Evolutionary conservation across 2,329 filamentous ascomycete genomes (phyloP), one percentile per base, ranked within the genome.

Genomic region (Nigrospora oryzae): DNA sequence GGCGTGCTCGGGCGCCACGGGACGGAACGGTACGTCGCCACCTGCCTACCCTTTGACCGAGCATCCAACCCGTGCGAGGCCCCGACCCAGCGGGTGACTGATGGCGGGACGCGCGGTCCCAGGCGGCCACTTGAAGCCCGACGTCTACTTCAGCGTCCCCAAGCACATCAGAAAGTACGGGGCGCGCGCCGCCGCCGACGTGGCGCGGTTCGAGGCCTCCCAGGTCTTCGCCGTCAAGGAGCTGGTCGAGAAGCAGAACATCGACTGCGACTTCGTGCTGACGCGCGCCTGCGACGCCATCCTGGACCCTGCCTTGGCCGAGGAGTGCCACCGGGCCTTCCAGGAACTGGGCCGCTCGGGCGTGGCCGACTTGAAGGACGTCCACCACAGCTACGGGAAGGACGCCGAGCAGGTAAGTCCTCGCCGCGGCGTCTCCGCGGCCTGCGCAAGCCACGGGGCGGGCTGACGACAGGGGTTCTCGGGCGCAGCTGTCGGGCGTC

Each of bases 201-300:
- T 54, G 16, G 54, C 55, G 3, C 34, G 34, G 3, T 65, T 64
- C 43, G 60, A 64, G 46, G 50, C 53, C 15, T 54, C 45, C 15
- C 53, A 56, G 41, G 43, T 60, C 16, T 41, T 19, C 5, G 62
- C 56, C 5, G 53, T 72, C 5, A 63, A 67, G 43, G 47, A 61
- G 3, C 51, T 60, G 14, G 55, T 72, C 6, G 57, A 64, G n/a
- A 49, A 57, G 0, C 63, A 70, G 35, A 46, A 52, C 0, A 60
- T 71, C 11, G 66, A 72, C 36, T 72, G 69, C 47, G 69, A 73
- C 31, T 67, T 72, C 14, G 57, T 67, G 12, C 36, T 70, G 3
- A 68, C 65, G 0, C 53, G 67, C 0, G 53, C 55, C 1, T 61
- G 63, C 15, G 56, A 65, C 19, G 45, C 19, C 36, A 38, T 17